phyloP scores from a whole-genome alignment of 345 rosid species.

The Salix purpurea region DNA sequence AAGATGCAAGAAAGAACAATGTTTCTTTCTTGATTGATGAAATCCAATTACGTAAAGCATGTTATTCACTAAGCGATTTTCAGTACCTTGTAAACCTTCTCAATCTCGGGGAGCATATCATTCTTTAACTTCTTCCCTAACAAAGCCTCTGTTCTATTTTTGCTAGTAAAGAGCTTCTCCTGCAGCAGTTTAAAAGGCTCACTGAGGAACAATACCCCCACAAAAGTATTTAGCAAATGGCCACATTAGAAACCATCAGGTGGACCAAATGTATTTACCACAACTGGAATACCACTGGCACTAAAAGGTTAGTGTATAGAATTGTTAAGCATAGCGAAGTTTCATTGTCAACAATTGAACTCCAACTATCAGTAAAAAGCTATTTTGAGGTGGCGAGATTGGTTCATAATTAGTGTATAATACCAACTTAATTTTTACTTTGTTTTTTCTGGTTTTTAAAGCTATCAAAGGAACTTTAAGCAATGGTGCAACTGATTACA shows the following conservation, averaged over 20 bases:
- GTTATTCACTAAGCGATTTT: slow-evolving; percentile 9
- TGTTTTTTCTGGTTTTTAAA: background rate
- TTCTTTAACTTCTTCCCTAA: slow-evolving; percentile 83
- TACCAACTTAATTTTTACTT: background rate
- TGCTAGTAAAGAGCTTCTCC: slow-evolving; percentile 85
- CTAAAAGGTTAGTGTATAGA: background rate
- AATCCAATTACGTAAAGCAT: background rate
- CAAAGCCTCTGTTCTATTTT: slow-evolving; percentile 81
- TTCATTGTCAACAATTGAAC: background rate
- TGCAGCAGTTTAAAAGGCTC: slow-evolving; percentile 29
- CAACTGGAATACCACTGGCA: background rate
- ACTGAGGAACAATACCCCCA: slow-evolving; percentile 1
- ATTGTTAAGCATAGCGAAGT: background rate
- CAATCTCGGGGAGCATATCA: slow-evolving; percentile 96
- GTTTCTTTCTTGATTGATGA: background rate
- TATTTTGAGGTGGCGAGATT: background rate
- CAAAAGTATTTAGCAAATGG: background rate
- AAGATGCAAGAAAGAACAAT: background rate
- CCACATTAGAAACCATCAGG: background rate
- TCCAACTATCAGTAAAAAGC: background rate
- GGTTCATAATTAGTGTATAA: background rate
- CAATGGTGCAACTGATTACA: background rate
- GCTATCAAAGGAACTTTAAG: background rate
- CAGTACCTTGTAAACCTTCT: slow-evolving; percentile 88
- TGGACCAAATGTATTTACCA: background rate